Evolutionary conservation across 1,284 basidiomycete genomes (phyloP), one percentile per base, ranked within the genome.

Genomic region (Tylopilus sp.): DNA sequence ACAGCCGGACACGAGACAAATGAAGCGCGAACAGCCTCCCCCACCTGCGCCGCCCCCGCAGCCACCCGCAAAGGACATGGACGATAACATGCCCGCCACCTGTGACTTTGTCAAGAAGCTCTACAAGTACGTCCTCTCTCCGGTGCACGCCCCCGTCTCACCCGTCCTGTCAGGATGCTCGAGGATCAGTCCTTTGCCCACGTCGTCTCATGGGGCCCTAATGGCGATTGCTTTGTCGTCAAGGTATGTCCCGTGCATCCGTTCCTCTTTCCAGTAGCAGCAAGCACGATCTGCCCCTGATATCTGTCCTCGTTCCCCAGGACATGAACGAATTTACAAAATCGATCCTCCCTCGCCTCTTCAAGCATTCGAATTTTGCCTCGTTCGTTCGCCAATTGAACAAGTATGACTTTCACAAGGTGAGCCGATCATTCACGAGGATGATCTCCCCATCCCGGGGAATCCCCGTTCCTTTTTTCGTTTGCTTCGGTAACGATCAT

Each of bases 341-440:
- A 69, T 86, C 88, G 45, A 92, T 98, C 63, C 81, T 98, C 45
- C 95, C 95, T 0, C 86, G 91, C 48, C 89, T 97, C 75, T 98
- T 98, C 82, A 92, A 97, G 66, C 95, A 98, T 71, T 95, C 92
- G 17, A 98, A 98, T 67, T 98, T 98, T 72, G 94, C 94, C 26
- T 87, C 83, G 51, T 96, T 96, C 67, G 93, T 96, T 5, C 82
- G 94, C 11, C 95, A 98, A 72, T 78, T 98, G 37, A 98, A 98
- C 83, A 98, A 98, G 76, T 98, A 98, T 69, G 95, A 97, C 66
- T 98, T 98, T 66, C 94, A 96, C 79, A 98, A 98, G 78, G 91
- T 87, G 50, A 64, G 75, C 52, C 36, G 57, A 53, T 62, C 51
- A 39, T 43, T 29, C 19, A 31, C 48, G 43, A 45, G 29, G n/a